Conservation (phyloP, 305 asterid genomes). For the Fraxinus sp. region DNA sequence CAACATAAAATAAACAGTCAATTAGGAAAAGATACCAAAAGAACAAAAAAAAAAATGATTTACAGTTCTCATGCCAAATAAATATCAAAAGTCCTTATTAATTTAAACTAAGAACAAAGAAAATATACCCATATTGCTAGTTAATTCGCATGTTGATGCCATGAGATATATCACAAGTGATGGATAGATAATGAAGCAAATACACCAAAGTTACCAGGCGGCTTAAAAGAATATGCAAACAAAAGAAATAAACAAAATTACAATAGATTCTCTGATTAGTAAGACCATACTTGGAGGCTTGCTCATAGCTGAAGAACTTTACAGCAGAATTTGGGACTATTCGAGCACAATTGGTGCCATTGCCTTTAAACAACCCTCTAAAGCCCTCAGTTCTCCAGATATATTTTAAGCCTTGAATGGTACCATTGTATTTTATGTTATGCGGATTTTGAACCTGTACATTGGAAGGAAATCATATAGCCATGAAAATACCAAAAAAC, state of each 20-base stretch:
- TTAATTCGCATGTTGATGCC: neutral
- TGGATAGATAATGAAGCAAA: neutral
- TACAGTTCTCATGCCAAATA: neutral
- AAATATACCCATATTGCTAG: neutral
- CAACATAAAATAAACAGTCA: constrained; percentile 29
- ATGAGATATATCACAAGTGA: neutral
- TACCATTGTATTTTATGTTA: constrained; percentile 37
- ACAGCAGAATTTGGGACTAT: constrained; percentile 48
- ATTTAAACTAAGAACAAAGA: neutral
- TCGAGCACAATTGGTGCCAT: constrained; percentile 48
- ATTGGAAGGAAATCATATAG: constrained; percentile 11
- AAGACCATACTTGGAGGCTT: constrained; percentile 47
- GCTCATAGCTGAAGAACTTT: constrained; percentile 43
- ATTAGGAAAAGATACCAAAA: neutral
- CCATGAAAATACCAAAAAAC: neutral
- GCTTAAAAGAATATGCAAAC: neutral
- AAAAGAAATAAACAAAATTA: neutral
- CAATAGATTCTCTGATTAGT: constrained; percentile 3
- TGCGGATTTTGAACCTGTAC: constrained; percentile 51
- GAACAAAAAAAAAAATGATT: neutral
- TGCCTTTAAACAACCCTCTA: constrained; percentile 40
- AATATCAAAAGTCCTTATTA: neutral
- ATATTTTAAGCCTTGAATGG: constrained; percentile 37
- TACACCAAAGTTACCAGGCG: neutral
- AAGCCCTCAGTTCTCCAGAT: constrained; percentile 47